A percentile compares a stretch with the other conserved stretches of the same genome.
Conservation (phyloP, 352 stramenopile species). For the Phytophthora boehmeriae region DNA sequence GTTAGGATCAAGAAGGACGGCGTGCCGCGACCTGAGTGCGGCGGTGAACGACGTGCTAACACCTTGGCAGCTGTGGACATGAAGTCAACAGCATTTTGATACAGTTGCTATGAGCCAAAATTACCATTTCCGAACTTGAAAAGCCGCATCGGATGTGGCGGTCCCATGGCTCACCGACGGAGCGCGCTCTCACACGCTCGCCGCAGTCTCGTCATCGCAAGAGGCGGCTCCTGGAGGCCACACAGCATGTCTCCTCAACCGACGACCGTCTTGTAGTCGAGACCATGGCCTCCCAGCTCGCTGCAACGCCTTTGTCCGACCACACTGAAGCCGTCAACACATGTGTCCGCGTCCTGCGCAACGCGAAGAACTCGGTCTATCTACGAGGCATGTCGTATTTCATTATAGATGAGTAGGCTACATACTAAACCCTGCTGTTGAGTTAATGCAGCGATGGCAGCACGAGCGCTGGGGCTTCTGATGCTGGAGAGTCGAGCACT, state of each 20-base stretch:
- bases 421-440: background rate
- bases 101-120: too few relatives aligned
- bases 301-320: constrained; percentile 8
- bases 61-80: too few relatives aligned
- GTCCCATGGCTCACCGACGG: constrained; percentile 23
- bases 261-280: constrained; percentile 43
- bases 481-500: constrained; percentile 51
- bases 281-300: constrained; percentile 28
- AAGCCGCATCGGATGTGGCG: constrained; percentile 6
- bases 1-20: too few relatives aligned
- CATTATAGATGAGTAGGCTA: background rate
- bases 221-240: constrained; percentile 54
- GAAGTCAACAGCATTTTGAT: too few relatives aligned
- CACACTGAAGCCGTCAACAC: constrained; percentile 27
- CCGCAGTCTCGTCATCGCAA: constrained; percentile 64
- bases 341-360: constrained; percentile 53
- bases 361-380: constrained; percentile 74
- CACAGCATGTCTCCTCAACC: constrained; percentile 49
- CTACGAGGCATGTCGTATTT: constrained; percentile 35
- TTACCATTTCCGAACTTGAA: background rate
- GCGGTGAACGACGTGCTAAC: too few relatives aligned
- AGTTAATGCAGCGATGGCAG: constrained; percentile 53
- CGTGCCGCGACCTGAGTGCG: too few relatives aligned
- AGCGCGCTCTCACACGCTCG: constrained; percentile 45
- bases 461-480: constrained; percentile 66